phyloP scores from a whole-genome alignment of 441 rosid genomes.

The Corymbia citriodora region DNA sequence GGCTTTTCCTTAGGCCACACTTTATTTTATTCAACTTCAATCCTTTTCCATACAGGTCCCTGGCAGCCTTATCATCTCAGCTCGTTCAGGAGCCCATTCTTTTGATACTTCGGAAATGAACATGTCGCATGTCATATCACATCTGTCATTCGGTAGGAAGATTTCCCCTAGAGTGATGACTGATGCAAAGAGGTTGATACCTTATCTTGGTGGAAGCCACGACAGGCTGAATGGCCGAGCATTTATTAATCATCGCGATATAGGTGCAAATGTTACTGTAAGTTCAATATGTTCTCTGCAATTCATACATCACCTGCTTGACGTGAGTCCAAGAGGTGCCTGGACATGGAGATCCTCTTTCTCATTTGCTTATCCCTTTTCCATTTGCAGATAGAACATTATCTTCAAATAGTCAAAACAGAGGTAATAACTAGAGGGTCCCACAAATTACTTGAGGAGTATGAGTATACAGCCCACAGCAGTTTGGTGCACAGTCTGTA shows the following conservation, averaged over 20 bases:
- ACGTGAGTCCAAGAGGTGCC: background rate
- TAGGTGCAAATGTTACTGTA: slow-evolving; percentile 96
- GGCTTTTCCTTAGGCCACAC: background rate
- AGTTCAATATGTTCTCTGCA: slow-evolving; percentile 19
- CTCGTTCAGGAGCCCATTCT: slow-evolving; percentile 88
- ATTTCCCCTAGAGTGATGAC: slow-evolving; percentile 49
- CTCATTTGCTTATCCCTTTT: background rate
- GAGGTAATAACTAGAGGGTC: slow-evolving; percentile 58
- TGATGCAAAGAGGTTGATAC: slow-evolving; percentile 63
- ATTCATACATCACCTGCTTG: background rate
- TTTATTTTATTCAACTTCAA: background rate
- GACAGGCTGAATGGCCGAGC: slow-evolving; percentile 75
- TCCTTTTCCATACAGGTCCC: slow-evolving; percentile 64
- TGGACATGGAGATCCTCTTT: background rate
- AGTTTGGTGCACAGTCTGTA: slow-evolving; percentile 66
- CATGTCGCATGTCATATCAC: slow-evolving; percentile 88
- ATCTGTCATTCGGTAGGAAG: slow-evolving; percentile 80
- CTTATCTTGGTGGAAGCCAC: slow-evolving; percentile 80
- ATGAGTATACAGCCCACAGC: slow-evolving; percentile 97
- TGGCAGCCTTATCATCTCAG: slow-evolving; percentile 85
- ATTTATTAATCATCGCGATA: slow-evolving; percentile 67
- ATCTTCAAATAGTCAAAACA: slow-evolving; percentile 93
- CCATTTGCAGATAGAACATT: slow-evolving; percentile 85
- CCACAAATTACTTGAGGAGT: slow-evolving; percentile 62
- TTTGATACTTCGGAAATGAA: slow-evolving; percentile 90